Conservation (phyloP, 768 basidiomycete species). For the Inosperma sp. region DNA sequence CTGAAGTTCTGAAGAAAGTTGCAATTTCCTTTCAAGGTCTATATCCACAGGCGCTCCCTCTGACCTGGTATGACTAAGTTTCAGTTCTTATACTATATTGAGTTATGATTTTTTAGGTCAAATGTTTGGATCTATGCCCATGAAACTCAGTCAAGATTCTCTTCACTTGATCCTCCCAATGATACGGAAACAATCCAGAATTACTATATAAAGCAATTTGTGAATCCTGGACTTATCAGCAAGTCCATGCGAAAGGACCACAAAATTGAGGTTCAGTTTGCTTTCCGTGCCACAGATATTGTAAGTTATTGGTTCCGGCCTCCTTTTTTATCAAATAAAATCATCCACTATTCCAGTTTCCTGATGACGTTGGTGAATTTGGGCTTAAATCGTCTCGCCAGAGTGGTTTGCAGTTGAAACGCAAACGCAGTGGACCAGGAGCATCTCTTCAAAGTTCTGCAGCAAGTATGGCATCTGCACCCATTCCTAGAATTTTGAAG, state of each 20-base stretch:
- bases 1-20: neutral
- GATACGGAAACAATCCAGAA: neutral
- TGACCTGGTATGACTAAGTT: conserved; percentile 2
- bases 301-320: neutral
- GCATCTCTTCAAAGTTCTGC: neutral
- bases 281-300: neutral
- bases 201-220: neutral
- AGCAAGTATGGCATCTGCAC: neutral
- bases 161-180: neutral
- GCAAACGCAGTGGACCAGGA: neutral
- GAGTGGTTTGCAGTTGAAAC: neutral
- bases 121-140: neutral
- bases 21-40: neutral
- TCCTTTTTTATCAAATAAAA: neutral
- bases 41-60: neutral
- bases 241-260: neutral
- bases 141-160: neutral
- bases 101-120: neutral
- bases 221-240: neutral
- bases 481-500: neutral
- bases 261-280: neutral
- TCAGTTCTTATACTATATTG: neutral
- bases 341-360: neutral
- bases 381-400: neutral
- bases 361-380: neutral